Conservation (phyloP, 2,329 filamentous ascomycete genomes). For the Neonectria faginata region DNA sequence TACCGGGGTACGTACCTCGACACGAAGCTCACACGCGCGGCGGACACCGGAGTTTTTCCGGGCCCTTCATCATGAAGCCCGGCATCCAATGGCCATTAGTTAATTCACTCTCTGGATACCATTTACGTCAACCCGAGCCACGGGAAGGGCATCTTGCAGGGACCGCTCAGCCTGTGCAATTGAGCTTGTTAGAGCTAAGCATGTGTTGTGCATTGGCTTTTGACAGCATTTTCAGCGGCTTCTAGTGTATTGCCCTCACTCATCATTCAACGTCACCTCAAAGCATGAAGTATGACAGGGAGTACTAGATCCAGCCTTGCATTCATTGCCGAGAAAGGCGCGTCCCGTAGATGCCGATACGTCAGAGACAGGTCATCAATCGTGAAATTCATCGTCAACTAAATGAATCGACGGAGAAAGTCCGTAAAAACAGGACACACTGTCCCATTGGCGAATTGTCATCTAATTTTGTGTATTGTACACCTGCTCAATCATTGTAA, state of each 20-base stretch:
- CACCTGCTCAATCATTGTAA: conserved; percentile 62
- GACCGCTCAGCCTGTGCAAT: conserved; percentile 11
- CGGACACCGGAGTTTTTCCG: conserved; percentile 41
- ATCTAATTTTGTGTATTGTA: conserved; percentile 66
- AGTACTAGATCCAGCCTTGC: neutral
- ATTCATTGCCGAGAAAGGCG: neutral
- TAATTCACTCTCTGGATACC: conserved; percentile 25
- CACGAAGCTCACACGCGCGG: conserved; percentile 27
- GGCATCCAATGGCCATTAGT: conserved; percentile 35
- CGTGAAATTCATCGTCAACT: conserved; percentile 2
- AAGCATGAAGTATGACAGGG: neutral
- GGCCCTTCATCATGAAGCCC: conserved; percentile 18
- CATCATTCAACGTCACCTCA: neutral
- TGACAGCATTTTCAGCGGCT: neutral
- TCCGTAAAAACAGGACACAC: conserved; percentile 29
- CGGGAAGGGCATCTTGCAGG: neutral
- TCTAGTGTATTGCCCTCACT: neutral
- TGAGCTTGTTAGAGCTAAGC: neutral
- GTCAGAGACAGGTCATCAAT: conserved; percentile 1
- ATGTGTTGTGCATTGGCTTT: neutral
- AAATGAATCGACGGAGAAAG: conserved; percentile 14
- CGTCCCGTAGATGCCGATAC: conserved; percentile 1
- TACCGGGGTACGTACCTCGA: conserved; percentile 39
- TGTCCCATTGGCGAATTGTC: conserved; percentile 45
- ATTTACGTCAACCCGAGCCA: conserved; percentile 30